A percentile compares a stretch with the other conserved stretches of the same genome.
phyloP scores from a whole-genome alignment of 768 basidiomycete species.

The Leucocoprinus sp. region DNA sequence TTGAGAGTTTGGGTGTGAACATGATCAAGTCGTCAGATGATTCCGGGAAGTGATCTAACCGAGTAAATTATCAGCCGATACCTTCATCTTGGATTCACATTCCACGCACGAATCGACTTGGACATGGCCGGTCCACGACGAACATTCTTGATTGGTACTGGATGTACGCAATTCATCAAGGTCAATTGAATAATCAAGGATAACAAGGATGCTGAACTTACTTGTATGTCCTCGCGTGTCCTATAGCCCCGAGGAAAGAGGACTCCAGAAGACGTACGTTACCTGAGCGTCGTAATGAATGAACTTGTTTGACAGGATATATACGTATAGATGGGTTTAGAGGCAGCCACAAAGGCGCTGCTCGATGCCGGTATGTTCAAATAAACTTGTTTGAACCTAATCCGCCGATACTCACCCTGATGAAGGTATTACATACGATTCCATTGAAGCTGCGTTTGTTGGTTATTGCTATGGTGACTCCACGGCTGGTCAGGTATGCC shows the following conservation, averaged over 20 bases:
- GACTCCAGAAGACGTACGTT: constrained; percentile 62
- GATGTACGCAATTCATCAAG: constrained; percentile 75
- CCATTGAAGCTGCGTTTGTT: constrained; percentile 62
- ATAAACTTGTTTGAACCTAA: neutral
- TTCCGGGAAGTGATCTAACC: neutral
- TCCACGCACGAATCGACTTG: neutral
- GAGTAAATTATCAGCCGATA: neutral
- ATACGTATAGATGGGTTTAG: constrained; percentile 73
- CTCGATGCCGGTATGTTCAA: constrained; percentile 62
- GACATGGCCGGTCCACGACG: constrained; percentile 32
- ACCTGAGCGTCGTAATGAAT: neutral
- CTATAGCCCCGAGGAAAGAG: constrained; percentile 56
- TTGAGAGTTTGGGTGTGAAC: neutral
- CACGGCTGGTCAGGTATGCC: constrained; percentile 59
- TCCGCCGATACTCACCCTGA: neutral
- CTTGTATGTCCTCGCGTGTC: neutral
- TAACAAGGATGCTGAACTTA: neutral
- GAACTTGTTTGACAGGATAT: neutral
- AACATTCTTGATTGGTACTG: constrained; percentile 63
- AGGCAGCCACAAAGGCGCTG: constrained; percentile 80
- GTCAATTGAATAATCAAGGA: constrained; percentile 24
- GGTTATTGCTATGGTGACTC: constrained; percentile 80
- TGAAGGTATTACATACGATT: constrained; percentile 76
- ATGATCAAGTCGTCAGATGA: neutral
- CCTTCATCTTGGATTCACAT: neutral